Conservation (phyloP, 2,329 filamentous ascomycete species). For the Colletotrichum musae region DNA sequence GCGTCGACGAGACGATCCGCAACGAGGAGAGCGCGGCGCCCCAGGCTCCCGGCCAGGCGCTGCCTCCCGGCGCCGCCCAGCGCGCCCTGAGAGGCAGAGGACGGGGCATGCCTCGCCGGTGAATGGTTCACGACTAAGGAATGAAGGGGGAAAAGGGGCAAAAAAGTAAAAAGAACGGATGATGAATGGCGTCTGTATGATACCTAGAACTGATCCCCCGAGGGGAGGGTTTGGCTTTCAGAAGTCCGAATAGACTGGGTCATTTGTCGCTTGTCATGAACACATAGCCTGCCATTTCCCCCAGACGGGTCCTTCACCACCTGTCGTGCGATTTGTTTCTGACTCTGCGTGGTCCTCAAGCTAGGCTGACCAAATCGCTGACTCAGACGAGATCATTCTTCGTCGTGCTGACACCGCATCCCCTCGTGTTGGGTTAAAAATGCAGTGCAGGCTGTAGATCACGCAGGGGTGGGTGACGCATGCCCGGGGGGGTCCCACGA, state of each 20-base stretch:
- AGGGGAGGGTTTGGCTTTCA: constrained; percentile 37
- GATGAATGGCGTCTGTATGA: constrained; percentile 44
- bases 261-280: constrained; percentile 38
- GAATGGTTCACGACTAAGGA: constrained; percentile 44
- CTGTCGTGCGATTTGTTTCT: not conserved
- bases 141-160: constrained; percentile 42
- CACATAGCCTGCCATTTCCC: no score
- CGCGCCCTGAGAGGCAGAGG: constrained; percentile 87
- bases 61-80: constrained; percentile 89
- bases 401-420: no score
- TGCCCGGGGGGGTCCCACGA: no score
- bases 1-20: constrained; percentile 98
- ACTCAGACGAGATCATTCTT: no score
- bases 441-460: no score
- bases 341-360: no score
- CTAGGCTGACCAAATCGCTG: no score
- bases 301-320: not conserved
- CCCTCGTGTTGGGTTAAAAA: no score
- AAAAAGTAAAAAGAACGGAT: constrained; percentile 39
- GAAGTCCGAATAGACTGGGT: constrained; percentile 42
- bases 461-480: no score
- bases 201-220: constrained; percentile 41
- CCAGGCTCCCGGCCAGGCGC: constrained; percentile 81
- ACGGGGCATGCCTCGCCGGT: constrained; percentile 91
- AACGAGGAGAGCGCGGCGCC: constrained; percentile 94